Evolutionary conservation across 2,329 filamentous ascomycete genomes (phyloP).

Genomic region (Colletotrichum sp.): DNA sequence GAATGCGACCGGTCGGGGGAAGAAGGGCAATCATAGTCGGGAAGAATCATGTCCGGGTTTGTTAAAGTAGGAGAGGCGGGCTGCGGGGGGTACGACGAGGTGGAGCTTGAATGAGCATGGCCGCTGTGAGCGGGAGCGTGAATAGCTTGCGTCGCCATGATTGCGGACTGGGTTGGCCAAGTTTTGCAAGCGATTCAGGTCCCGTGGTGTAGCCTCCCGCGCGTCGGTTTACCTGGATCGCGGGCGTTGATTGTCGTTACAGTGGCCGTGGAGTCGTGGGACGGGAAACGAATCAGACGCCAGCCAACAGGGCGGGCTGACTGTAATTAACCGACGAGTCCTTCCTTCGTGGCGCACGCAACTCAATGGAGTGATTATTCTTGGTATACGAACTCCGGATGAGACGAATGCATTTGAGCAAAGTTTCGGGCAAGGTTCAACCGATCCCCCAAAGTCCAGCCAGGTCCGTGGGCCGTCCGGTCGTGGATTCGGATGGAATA

Average conservation of each 20-base stretch:
- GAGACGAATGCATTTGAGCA: constrained; percentile 13
- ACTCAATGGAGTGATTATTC: not conserved
- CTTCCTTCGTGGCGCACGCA: not conserved
- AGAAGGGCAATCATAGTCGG: constrained; percentile 67
- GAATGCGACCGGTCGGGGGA: constrained; percentile 58
- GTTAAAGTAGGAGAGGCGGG: constrained; percentile 86
- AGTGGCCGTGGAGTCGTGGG: constrained; percentile 5
- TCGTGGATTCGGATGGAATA: constrained; percentile 5
- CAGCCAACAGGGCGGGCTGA: not conserved
- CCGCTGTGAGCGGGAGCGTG: constrained; percentile 13
- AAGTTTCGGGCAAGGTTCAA: not conserved
- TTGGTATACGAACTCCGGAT: not conserved
- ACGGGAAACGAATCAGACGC: not conserved
- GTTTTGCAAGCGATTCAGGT: constrained; percentile 1
- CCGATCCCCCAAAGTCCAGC: not conserved
- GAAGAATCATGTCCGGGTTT: constrained; percentile 94
- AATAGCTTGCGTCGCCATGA: constrained; percentile 35
- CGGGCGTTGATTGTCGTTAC: constrained; percentile 15
- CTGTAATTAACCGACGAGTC: not conserved
- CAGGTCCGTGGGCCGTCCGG: not conserved
- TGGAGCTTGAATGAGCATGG: constrained; percentile 24
- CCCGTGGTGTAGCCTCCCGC: not conserved
- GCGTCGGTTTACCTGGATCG: not conserved
- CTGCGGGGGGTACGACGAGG: constrained; percentile 46
- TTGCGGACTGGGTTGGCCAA: not conserved